Conservation (phyloP, 2,329 filamentous ascomycete species). For the Fusarium denticulatum region DNA sequence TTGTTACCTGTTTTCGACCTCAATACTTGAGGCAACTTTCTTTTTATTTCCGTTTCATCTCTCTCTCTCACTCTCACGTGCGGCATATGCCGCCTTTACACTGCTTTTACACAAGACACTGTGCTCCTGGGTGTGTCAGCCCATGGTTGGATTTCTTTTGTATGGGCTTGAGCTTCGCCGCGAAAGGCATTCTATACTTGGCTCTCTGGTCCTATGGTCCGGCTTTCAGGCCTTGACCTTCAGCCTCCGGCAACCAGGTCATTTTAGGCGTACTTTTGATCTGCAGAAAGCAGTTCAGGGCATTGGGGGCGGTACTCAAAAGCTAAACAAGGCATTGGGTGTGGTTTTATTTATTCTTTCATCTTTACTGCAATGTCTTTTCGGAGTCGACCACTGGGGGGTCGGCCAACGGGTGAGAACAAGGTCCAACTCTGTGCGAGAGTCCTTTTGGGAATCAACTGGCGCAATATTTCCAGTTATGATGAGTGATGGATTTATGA, state of each 20-base stretch:
- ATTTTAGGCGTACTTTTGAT: constrained; percentile 20
- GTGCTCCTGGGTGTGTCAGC: neutral
- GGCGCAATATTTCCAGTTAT: constrained; percentile 22
- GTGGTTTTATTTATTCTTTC: neutral
- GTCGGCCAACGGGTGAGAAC: neutral
- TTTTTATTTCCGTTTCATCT: constrained; percentile 6
- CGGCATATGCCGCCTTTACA: constrained; percentile 3
- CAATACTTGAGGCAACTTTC: neutral
- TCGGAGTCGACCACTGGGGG: neutral
- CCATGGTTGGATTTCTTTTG: constrained; percentile 28
- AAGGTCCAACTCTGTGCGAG: neutral
- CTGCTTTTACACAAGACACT: constrained; percentile 1
- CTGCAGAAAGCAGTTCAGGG: constrained; percentile 30
- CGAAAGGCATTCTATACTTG: constrained; percentile 1
- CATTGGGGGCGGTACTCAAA: constrained; percentile 30
- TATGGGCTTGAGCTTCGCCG: constrained; percentile 15
- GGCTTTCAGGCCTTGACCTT: constrained; percentile 4
- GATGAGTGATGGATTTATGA: constrained; percentile 40
- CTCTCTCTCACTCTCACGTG: constrained; percentile 12
- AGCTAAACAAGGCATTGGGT: constrained; percentile 31
- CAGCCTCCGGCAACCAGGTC: neutral
- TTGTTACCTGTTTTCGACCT: constrained; percentile 8
- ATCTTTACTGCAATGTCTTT: neutral
- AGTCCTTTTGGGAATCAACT: constrained; percentile 18
- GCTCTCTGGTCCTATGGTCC: neutral